phyloP scores from a whole-genome alignment of 306 rosid species.

The Malus sieversii region DNA sequence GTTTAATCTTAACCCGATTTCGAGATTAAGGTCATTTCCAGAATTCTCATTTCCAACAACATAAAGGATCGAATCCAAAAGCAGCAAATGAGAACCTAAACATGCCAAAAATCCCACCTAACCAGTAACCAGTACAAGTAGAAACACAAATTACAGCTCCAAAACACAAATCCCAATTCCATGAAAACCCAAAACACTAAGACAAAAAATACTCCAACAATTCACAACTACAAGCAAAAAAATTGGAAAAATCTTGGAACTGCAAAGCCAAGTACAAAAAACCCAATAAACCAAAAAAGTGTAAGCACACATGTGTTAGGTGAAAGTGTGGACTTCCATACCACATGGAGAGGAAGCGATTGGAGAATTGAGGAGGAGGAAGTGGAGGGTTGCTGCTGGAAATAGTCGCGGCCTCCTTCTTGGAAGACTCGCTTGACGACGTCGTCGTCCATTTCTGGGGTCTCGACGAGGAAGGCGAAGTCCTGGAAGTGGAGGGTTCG shows the following conservation, averaged over 20 bases:
- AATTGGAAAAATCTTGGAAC: background rate
- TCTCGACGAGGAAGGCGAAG: background rate
- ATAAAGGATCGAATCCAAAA: background rate
- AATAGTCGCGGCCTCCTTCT: slow-evolving; percentile 95
- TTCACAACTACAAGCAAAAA: background rate
- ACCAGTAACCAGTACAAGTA: background rate
- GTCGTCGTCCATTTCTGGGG: slow-evolving; percentile 61
- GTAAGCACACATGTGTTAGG: background rate
- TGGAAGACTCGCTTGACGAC: slow-evolving; percentile 97
- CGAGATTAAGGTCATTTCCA: background rate
- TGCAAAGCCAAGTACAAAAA: background rate
- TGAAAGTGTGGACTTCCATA: slow-evolving; percentile 14
- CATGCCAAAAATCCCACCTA: background rate
- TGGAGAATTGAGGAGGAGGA: slow-evolving; percentile 90
- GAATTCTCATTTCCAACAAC: background rate
- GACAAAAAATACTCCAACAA: background rate
- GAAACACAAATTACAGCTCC: background rate
- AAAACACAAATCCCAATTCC: slow-evolving; percentile 1
- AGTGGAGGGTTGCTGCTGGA: slow-evolving; percentile 85
- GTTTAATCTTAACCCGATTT: background rate
- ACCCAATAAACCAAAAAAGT: background rate
- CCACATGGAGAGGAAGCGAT: slow-evolving; percentile 98
- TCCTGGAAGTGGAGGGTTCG: background rate
- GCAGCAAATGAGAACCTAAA: background rate
- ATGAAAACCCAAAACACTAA: background rate